A percentile compares a stretch with the other conserved stretches of the same genome.
Conservation (phyloP, 768 basidiomycete genomes). For the Mycena galopus region DNA sequence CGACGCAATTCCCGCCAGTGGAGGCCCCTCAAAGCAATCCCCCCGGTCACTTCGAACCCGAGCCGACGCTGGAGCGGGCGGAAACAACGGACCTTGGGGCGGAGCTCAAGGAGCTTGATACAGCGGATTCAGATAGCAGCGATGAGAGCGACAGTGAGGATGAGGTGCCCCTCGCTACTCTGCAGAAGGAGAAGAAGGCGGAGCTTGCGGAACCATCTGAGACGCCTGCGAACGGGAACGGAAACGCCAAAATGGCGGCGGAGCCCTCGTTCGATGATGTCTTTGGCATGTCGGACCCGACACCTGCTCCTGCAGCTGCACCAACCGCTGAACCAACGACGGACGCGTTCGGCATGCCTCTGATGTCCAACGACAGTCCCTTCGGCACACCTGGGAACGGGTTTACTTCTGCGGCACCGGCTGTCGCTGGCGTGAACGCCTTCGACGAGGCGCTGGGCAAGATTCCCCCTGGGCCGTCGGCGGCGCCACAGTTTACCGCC, state of each 20-base stretch:
- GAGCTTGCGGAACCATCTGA: slow-evolving; percentile 33
- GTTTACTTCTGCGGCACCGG: slow-evolving; percentile 21
- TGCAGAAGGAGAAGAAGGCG: slow-evolving; percentile 44
- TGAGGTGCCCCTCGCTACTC: slow-evolving; percentile 53
- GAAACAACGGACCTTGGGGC: slow-evolving; percentile 65
- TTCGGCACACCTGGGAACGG: slow-evolving; percentile 38
- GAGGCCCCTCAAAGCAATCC: slow-evolving; percentile 5
- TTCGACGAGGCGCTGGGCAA: slow-evolving; percentile 84
- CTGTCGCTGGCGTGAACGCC: slow-evolving; percentile 67
- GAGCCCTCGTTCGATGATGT: slow-evolving; percentile 68
- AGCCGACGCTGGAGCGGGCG: slow-evolving; percentile 37
- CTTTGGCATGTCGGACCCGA: slow-evolving; percentile 56
- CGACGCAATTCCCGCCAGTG: slow-evolving; percentile 19
- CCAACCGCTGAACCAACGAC: slow-evolving; percentile 35
- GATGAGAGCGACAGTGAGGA: slow-evolving; percentile 67
- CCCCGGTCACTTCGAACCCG: slow-evolving; percentile 30
- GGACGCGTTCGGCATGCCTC: slow-evolving; percentile 40
- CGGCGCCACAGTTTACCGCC: slow-evolving; percentile 59
- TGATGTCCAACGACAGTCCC: slow-evolving; percentile 32
- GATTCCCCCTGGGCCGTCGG: slow-evolving; percentile 53
- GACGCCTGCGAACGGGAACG: slow-evolving; percentile 34
- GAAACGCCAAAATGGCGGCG: slow-evolving; percentile 32
- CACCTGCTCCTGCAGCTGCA: slow-evolving; percentile 38
- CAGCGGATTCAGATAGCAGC: slow-evolving; percentile 59
- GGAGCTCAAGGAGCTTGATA: slow-evolving; percentile 70